These are phyloP conservation scores for Thermomyces lanuginosus DNA, from an alignment of 2,329 filamentous ascomycete species.

Conservation along the genomic window DNA sequence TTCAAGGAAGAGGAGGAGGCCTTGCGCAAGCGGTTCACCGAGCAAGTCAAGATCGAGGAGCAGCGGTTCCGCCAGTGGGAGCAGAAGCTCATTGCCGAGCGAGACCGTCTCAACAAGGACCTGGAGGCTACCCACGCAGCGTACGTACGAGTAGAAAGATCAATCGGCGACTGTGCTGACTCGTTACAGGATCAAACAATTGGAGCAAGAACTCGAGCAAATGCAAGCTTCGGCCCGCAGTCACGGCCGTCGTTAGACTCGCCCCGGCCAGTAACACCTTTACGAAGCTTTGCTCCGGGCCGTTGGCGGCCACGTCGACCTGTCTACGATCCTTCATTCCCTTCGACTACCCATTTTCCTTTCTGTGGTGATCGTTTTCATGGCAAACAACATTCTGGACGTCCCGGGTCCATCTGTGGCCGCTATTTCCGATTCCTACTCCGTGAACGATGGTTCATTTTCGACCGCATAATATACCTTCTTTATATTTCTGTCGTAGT, in stretches of 20 bases:
- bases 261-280: constrained; percentile 3
- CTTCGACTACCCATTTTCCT: constrained; percentile 21
- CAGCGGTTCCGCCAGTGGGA: constrained; percentile 99
- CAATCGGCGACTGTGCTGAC: constrained; percentile 13
- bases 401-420: constrained; percentile 7
- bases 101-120: constrained; percentile 98
- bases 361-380: constrained; percentile 16
- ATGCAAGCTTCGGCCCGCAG: constrained; percentile 88
- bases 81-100: constrained; percentile 98
- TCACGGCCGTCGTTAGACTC: constrained; percentile 69
- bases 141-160: constrained; percentile 19
- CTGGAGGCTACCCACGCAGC: constrained; percentile 91
- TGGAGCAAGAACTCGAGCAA: constrained; percentile 75
- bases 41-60: constrained; percentile 99
- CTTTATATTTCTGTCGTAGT: constrained; percentile 24
- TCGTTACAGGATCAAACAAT: constrained; percentile 30
- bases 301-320: constrained; percentile 3
- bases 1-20: constrained; percentile 99
- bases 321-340: constrained; percentile 13
- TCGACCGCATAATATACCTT: constrained; percentile 27
- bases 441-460: constrained; percentile 22
- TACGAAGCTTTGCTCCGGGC: constrained; percentile 5
- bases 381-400: constrained; percentile 12
- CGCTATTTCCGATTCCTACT: constrained; percentile 19
- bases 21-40: constrained; percentile 95